Evolutionary conservation across 805 yeast species (phyloP).

Genomic region (Yarrowia porcina): DNA sequence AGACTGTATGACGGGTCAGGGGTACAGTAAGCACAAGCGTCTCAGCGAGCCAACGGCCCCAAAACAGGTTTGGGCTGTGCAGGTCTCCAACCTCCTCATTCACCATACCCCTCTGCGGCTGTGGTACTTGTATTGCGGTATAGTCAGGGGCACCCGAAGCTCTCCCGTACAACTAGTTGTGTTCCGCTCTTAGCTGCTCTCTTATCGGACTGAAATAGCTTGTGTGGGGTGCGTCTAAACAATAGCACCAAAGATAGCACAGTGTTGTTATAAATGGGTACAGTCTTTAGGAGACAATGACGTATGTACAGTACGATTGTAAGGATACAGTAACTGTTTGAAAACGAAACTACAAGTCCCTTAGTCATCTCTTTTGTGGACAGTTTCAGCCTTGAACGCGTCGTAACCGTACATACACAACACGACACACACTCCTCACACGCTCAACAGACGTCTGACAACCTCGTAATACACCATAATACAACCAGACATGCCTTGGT

Average conservation of each 20-base stretch:
- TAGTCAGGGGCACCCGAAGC: no score
- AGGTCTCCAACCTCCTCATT: not conserved
- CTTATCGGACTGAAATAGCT: not conserved
- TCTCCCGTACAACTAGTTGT: no score
- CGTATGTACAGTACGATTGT: not conserved
- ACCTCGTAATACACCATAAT: not conserved
- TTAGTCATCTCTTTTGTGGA: no score
- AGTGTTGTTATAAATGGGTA: slow-evolving; percentile 9
- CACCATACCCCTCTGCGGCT: no score
- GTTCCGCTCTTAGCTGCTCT: no score
- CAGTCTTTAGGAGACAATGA: slow-evolving; percentile 14
- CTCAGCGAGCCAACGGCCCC: not conserved
- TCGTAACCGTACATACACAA: not conserved
- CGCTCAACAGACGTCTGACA: not conserved
- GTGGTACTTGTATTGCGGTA: no score
- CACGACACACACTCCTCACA: not conserved
- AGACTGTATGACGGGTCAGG: slow-evolving; percentile 17
- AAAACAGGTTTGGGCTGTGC: not conserved
- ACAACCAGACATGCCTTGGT: slow-evolving; percentile 3
- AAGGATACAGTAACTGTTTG: no score
- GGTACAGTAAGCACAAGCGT: not conserved
- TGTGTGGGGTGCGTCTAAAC: slow-evolving; percentile 11
- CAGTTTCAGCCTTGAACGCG: no score
- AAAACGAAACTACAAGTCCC: no score
- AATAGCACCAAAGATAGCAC: slow-evolving; percentile 18